Evolutionary conservation across 2,329 filamentous ascomycete genomes (phyloP).

Genomic region (Fusarium papillatum): DNA sequence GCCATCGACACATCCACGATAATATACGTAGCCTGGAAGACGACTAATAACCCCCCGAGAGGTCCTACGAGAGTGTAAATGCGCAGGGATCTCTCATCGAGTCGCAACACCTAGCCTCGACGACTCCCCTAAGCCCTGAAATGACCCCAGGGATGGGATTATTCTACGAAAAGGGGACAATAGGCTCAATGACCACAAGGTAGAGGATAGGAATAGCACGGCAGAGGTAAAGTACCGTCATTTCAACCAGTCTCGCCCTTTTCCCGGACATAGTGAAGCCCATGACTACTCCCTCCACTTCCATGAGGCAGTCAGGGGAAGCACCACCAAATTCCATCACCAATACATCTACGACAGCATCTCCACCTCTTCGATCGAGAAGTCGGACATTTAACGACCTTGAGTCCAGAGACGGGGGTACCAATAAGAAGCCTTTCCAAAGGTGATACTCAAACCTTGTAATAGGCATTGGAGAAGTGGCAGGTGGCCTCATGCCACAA

Average conservation of each 20-base stretch:
- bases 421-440: not conserved
- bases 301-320: not conserved
- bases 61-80: rapidly evolving
- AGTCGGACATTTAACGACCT: not conserved
- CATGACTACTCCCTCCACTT: not conserved
- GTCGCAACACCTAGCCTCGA: not conserved
- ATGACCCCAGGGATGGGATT: not conserved
- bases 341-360: not conserved
- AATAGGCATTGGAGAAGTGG: too few species aligned
- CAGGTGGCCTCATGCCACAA: not conserved
- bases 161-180: not conserved
- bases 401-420: not conserved
- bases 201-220: rapidly evolving
- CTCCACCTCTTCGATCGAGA: not conserved
- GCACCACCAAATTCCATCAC: not conserved
- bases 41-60: rapidly evolving
- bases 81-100: rapidly evolving
- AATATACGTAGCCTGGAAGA: too few species aligned
- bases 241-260: not conserved
- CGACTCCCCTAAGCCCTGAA: not conserved
- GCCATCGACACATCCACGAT: not conserved
- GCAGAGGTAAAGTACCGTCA: not conserved
- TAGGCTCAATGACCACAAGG: not conserved
- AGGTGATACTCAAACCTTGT: too few species aligned
- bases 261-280: not conserved